Evolutionary conservation across 768 basidiomycete species (phyloP), one percentile per base, ranked within the genome.

Genomic region (Xerocomellus intermedius): DNA sequence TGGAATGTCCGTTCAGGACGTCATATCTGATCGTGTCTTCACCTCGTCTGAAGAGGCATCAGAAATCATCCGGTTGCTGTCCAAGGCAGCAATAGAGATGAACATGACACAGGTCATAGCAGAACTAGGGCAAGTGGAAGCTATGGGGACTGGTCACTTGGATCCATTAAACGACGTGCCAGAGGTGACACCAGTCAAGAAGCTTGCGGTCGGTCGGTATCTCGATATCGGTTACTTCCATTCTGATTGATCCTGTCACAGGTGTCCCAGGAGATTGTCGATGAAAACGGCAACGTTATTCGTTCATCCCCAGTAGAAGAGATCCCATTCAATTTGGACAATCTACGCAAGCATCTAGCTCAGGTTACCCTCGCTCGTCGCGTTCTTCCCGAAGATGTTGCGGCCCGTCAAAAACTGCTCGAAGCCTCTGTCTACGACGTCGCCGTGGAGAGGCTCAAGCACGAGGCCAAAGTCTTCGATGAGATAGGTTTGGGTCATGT

Each of bases 401-500:
- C 80, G 16, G 76, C 83, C 1, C 88, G 93, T 2, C 93, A 96
- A 68, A 85, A 85, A 58, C 76, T 91, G 8, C 80, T 95, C 5
- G 94, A 96, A 70, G 82, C 87, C 42, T 90, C 91, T 3, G 91
- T 89, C 5, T 92, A 91, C 68, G 90, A 93, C 24, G 85, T 91
- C 35, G 92, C 93, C 0, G 77, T 83, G 3, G 82, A 85, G 61
- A 83, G 89, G 10, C 75, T 90, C 56, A 77, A 81, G 66, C 82
- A 85, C 52, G 82, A 91, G 63, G 73, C 79, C 9, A 78, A 85
- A 53, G 47, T 78, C 1, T 79, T 92, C 48, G 77, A 81, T 6
- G 74, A 79, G 28, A 75, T 87, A 17, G 86, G 86, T 14, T 60
- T 91, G 22, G 78, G 69, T 26, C 75, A 73, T 54, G 70, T 74